Base-by-base conservation (phyloP, 371 early-diverging fungal species). In the Globomyces sp. region DNA sequence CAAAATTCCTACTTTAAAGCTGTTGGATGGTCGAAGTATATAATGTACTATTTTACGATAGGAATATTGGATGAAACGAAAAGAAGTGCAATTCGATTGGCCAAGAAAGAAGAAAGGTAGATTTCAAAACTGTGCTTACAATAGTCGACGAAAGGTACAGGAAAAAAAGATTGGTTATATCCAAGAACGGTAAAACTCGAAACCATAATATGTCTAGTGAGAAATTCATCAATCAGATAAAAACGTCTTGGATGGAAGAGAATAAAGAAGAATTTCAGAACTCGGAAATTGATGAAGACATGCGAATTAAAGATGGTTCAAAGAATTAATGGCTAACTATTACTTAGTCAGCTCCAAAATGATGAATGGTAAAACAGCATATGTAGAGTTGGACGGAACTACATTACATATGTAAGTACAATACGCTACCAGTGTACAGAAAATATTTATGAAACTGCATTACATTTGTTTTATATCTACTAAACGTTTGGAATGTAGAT, bases 361-460 rank as follows among this genome's bases (percentile, higher is more conserved):
- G 8, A 63, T 1, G 1, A 44, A n/a, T 39, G 63, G 63, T 2
- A 63, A 63, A 49, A 44, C 63, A 4, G 63, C 63, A 5, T 63
- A 63, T 24, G 63, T 63, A 3, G 63, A 63, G 45, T 49, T 63
- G 50, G 63, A 63, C 10, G 63, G 63, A 3, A 60, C 48, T 5
- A 39, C 40, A 9, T 37, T 60, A 34, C 61, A 49, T 46, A 49
- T 60, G 8, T 60, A 24, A 24, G 24, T 24, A 24, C 24, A 24
- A 24, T 24, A 24, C 24, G 24, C 24, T 24, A 24, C 24, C 24
- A 24, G 24, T 24, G 24, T 24, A 24, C 24, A 24, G 24, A 24
- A 24, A 24, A 24, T 24, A 24, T 24, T 24, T 24, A 24, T 24
- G 24, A 24, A 24, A 24, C 24, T 24, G 24, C 24, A 24, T 24